phyloP scores from a whole-genome alignment of 2,329 filamentous ascomycete genomes.

The Xylariaceae sp. region DNA sequence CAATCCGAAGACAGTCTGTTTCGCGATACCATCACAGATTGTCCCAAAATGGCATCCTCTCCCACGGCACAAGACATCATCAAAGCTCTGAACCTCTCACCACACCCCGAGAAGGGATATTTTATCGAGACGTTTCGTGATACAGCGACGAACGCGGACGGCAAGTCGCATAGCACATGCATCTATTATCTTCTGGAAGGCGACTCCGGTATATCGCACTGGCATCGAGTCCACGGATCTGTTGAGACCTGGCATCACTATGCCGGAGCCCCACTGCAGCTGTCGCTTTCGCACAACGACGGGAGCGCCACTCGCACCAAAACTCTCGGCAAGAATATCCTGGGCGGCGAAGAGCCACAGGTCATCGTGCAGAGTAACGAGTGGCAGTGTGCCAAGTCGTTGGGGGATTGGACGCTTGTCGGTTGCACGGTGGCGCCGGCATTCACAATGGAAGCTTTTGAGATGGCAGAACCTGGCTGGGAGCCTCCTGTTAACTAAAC shows the following conservation, averaged over 20 bases:
- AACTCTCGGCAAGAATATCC: conserved; percentile 38
- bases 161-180: conserved; percentile 41
- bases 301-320: conserved; percentile 33
- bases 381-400: conserved; percentile 42
- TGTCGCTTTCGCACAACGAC: conserved; percentile 41
- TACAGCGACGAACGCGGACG: conserved; percentile 13
- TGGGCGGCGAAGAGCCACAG: conserved; percentile 38
- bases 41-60: background rate
- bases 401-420: conserved; percentile 40
- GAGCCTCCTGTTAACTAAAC: background rate
- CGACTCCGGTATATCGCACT: conserved; percentile 37
- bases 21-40: background rate
- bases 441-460: background rate
- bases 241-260: conserved; percentile 51
- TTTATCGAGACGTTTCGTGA: conserved; percentile 45
- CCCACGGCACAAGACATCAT: conserved; percentile 41
- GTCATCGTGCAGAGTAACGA: conserved; percentile 35
- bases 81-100: conserved; percentile 36
- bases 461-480: conserved; percentile 2
- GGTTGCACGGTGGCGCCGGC: conserved; percentile 4
- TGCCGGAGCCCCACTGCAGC: conserved; percentile 43
- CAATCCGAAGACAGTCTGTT: background rate
- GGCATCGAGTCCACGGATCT: conserved; percentile 45
- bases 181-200: conserved; percentile 51
- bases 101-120: conserved; percentile 46